Evolutionary conservation across 2,329 filamentous ascomycete genomes (phyloP), one percentile per base, ranked within the genome.

Genomic region (Emmonsia crescens): DNA sequence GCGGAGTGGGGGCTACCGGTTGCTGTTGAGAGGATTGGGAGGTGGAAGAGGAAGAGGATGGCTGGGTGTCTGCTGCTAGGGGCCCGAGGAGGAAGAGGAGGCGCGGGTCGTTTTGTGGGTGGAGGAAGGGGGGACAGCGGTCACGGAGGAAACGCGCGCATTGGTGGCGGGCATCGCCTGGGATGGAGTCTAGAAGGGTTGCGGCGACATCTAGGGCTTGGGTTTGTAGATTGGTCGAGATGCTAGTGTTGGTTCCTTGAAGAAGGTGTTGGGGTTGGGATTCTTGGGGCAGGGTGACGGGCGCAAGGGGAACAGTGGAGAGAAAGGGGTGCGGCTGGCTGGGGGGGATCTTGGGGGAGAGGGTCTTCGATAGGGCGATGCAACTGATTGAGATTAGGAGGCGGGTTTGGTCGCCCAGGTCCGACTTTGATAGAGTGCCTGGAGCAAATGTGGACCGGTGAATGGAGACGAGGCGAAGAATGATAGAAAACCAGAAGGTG

Each of bases 181-280:
- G 72, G 60, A 79, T 73, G 19, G 72, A 71, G 61, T 80, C 78
- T 36, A 77, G 71, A 3, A 79, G 68, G 12, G 74, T 73, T 10
- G 76, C 73, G 12, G 77, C 76, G 16, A 79, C 75, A 62, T 80
- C 78, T 16, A 79, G 68, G 14, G 76, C 73, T 48, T 78, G 74
- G 6, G 74, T 73, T 62, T 75, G 74, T 16, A 76, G 66, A 42
- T 71, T 65, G 5, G 72, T 72, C 9, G 71, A 73, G 24, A 71
- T 70, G 19, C 51, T 31, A 69, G 71, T 16, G 70, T 44, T 27
- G 14, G n/a, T 27, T 3, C 12, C 5, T 12, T 55, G 4, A 29
- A 38, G n/a, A 19, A 9, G 10, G 54, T 12, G 24, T 42, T 38
- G 31, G 19, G 54, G 36, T 29, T 29, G 54, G 5, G 36, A 10